Conservation (phyloP, 768 basidiomycete genomes). For the Leccinum olivaceopallidum region DNA sequence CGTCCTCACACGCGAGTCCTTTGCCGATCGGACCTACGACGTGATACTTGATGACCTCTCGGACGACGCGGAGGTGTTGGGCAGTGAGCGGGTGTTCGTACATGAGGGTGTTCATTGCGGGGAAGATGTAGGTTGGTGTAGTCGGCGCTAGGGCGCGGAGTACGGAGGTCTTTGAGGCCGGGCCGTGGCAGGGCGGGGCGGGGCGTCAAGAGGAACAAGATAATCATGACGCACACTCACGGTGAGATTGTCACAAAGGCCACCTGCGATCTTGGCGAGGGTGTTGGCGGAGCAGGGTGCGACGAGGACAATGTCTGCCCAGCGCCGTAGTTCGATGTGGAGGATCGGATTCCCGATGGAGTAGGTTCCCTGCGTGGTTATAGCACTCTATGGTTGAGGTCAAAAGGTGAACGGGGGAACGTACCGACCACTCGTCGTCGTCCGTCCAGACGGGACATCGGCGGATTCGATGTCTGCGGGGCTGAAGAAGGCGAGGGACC, state of each 20-base stretch:
- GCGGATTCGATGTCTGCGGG: slow-evolving; percentile 34
- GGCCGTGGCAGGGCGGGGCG: neutral
- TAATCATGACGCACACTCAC: slow-evolving; percentile 35
- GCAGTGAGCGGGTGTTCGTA: slow-evolving; percentile 91
- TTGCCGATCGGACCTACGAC: no score
- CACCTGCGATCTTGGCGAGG: slow-evolving; percentile 87
- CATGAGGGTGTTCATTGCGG: slow-evolving; percentile 99
- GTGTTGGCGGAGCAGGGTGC: slow-evolving; percentile 98
- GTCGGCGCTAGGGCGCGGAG: slow-evolving; percentile 81
- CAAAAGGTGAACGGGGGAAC: neutral
- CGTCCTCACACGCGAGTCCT: no score
- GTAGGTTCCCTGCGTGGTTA: slow-evolving; percentile 54
- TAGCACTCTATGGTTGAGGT: no score
- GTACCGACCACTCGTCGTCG: neutral
- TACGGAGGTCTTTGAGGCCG: slow-evolving; percentile 59
- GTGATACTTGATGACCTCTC: no score
- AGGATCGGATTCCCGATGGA: slow-evolving; percentile 89
- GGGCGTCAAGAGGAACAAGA: neutral
- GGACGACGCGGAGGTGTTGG: slow-evolving; percentile 77
- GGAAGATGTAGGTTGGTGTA: slow-evolving; percentile 89
- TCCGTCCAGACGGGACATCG: neutral
- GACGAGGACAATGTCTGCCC: slow-evolving; percentile 95
- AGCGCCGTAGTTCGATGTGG: slow-evolving; percentile 91
- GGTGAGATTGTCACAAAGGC: slow-evolving; percentile 88
- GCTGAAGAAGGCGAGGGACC: slow-evolving; percentile 77